Base-by-base conservation (phyloP, 1,284 basidiomycete species). In the Pascua sp. region DNA sequence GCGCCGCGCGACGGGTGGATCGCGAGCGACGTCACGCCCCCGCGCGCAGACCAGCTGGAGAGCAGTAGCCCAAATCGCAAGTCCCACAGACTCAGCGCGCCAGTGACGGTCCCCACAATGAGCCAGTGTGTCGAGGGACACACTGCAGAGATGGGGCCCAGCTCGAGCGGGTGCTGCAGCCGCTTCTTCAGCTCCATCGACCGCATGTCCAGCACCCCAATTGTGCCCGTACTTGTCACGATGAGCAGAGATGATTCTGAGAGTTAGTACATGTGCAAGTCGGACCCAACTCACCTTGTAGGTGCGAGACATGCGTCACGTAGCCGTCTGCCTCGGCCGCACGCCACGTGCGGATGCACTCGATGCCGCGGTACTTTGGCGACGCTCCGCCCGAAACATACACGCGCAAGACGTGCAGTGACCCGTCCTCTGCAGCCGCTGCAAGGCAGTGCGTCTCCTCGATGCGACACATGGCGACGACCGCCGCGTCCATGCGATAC, bases 1-100 rank as follows among this genome's bases (percentile, higher is more conserved):
- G 74, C 73, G 0, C 81, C 80, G 59, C 87, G 90, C 0, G 86
- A 85, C 0, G 93, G 93, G 69, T 97, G 93, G 0, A 92, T 79
- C 7, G 62, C 61, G 1, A 84, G 83, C 0, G 78, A 78, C 11
- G 82, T 80, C 0, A 85, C 80, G 11, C 81, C 80, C n/a, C 85
- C 86, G 8, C 64, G 50, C 1, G 86, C 85, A 62, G 85, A 84
- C 94, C 94, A 97, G 50, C 85, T 89, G 71, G 88, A 88, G 65
- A 98, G 79, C 8, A 89, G 78, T n/a, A 98, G 79, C 0, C 91
- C 91, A 65, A 98, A 98, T 2, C 95, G 86, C 51, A 93, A 83
- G 77, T 98, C 95, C 93, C 94, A 98, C 1, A 98, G 81, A 4
- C 87, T 86, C 8, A 98, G 78, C 10, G 87, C 83, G 5, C 95